phyloP scores from a whole-genome alignment of 345 rosid species.

The Dovyalis caffra region DNA sequence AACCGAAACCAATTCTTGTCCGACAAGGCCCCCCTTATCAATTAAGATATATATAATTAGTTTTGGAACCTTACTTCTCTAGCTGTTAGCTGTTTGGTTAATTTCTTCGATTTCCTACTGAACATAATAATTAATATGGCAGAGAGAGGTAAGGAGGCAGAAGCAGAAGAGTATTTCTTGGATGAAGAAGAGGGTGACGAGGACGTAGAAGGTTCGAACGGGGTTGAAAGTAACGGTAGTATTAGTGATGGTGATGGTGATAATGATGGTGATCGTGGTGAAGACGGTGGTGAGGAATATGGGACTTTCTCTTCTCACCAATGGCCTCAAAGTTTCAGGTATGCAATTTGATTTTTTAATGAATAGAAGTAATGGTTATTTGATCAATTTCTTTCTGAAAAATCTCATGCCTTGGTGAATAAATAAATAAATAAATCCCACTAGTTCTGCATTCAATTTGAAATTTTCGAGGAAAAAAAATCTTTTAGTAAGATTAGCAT shows the following conservation, averaged over 20 bases:
- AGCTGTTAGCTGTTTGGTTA: background rate
- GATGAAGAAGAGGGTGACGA: constrained; percentile 41
- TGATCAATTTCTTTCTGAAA: background rate
- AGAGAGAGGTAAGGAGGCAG: constrained; percentile 26
- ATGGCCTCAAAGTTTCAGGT: constrained; percentile 89
- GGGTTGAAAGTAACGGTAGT: constrained; percentile 28
- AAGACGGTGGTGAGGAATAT: constrained; percentile 12
- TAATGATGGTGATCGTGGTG: constrained; percentile 30
- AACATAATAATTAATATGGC: constrained; percentile 9
- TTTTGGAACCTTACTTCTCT: no score
- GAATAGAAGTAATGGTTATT: background rate
- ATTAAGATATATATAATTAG: no score
- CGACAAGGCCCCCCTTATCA: no score
- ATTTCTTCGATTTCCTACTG: background rate
- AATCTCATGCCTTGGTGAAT: no score
- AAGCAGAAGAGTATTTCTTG: constrained; percentile 30
- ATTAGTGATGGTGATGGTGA: constrained; percentile 19
- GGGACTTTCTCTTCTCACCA: constrained; percentile 47
- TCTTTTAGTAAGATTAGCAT: no score
- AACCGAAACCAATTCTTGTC: no score
- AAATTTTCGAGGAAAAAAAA: no score
- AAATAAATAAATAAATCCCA: no score
- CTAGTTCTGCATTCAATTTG: no score
- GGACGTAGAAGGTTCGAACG: constrained; percentile 32
- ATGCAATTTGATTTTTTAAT: background rate